Base-by-base conservation (phyloP, 768 basidiomycete genomes). In the Astraeus odoratus region DNA sequence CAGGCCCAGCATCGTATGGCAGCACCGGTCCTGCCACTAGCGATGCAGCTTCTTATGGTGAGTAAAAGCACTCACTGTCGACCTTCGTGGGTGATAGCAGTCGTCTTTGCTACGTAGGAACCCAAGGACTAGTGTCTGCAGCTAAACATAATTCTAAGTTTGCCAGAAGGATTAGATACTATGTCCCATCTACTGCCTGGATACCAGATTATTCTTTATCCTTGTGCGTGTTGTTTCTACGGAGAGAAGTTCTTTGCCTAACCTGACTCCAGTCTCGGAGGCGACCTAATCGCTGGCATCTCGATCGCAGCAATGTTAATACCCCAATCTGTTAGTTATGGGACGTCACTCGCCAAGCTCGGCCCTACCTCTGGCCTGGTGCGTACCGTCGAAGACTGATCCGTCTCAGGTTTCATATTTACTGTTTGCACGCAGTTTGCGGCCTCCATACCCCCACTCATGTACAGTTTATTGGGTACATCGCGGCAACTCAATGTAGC, bases 251-350 rank as follows among this genome's bases (percentile, higher is more conserved):
- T 46, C 52, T 44, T 42, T 42, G 39, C n/a, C 22, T 39, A 3
- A 39, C 12, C 9, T 3, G 2, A 39, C 44, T 18, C 22, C 49
- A 81, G 79, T 31, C 67, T 83, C 19, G 68, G 74, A 8, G 81
- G 81, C 16, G 90, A 94, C 62, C 54, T 89, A n/a, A 69, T 91
- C 0, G 89, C 88, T 22, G 94, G 93, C 15, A 57, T 92, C 23
- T 92, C 92, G 0, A 81, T 96, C 8, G 85, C 86, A 16, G 82
- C 80, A 41, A 85, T 89, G 75, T 72, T 89, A 35, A 85, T 89
- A 57, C 86, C 88, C 5, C 83, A 89, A 61, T 87, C 89, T 1
- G 86, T 96, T 60, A 90, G 87, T 61, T 96, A 97, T 57, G 94
- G 90, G 7, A 81, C 86, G 3, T 86, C 90, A 0, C 69, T 97